Evolutionary conservation across 164 flowering plant genomes (phyloP).

Genomic region (Magnolia kwangsiensis): DNA sequence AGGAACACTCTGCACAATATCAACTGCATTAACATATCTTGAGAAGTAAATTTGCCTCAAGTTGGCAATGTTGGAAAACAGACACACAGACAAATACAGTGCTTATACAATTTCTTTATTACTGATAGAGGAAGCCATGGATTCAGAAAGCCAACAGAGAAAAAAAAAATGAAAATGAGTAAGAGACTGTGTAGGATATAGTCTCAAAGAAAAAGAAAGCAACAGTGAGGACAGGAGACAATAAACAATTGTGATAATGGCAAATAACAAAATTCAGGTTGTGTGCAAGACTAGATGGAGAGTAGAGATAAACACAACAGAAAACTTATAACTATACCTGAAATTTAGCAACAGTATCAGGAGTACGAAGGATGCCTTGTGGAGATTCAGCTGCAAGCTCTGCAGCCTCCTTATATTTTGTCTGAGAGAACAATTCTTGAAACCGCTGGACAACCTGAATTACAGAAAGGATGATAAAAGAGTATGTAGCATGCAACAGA

Average conservation of each 20-base stretch:
- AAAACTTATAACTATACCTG: conserved; percentile 48
- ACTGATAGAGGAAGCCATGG: too few species aligned
- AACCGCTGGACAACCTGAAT: conserved; percentile 98
- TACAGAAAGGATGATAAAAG: not conserved
- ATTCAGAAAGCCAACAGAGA: too few species aligned
- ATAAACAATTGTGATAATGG: too few species aligned
- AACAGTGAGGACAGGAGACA: too few species aligned
- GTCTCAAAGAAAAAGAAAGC: too few species aligned
- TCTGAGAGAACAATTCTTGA: conserved; percentile 96
- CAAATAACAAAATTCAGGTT: not conserved
- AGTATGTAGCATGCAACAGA: not conserved
- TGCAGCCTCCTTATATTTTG: conserved; percentile 98
- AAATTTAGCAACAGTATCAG: conserved; percentile 98
- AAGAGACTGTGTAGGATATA: not conserved
- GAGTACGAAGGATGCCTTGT: conserved; percentile 93
- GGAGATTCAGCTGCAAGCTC: conserved; percentile 99
- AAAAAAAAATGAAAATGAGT: not conserved
- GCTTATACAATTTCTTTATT: too few species aligned
- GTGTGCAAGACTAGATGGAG: not conserved
- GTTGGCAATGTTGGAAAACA: not conserved
- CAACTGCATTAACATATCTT: conserved; percentile 3
- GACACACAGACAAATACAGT: not conserved
- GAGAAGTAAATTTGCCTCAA: not conserved
- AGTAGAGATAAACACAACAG: not conserved
- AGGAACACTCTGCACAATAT: conserved; percentile 84